Evolutionary conservation across 768 basidiomycete species (phyloP).

Genomic region (Tulasnella sp.): DNA sequence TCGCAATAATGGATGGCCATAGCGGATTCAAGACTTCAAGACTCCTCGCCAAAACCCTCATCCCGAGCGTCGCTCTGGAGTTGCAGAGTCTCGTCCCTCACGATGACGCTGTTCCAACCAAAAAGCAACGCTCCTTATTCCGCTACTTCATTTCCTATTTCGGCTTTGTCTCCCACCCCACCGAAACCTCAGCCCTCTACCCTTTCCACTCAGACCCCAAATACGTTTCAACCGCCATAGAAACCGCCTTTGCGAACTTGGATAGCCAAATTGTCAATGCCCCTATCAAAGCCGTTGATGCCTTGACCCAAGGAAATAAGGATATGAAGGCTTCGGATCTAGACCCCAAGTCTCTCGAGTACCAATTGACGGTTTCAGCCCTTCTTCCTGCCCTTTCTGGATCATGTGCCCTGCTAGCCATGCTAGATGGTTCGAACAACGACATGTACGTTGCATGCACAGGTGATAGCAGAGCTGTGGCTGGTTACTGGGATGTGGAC

Average conservation of each 20-base stretch:
- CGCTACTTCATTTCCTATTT: conserved; percentile 36
- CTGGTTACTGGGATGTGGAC: conserved; percentile 80
- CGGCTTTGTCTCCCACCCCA: conserved; percentile 13
- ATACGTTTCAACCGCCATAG: conserved; percentile 62
- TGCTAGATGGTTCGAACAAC: conserved; percentile 77
- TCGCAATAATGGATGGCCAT: conserved; percentile 90
- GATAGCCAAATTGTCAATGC: conserved; percentile 79
- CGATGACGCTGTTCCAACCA: conserved; percentile 30
- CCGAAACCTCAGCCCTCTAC: conserved; percentile 28
- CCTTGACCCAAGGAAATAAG: conserved; percentile 48
- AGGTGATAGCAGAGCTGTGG: conserved; percentile 93
- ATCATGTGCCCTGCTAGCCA: conserved; percentile 84
- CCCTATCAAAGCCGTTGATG: conserved; percentile 67
- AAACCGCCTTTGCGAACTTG: conserved; percentile 73
- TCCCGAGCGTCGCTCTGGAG: conserved; percentile 78
- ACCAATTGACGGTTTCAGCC: conserved; percentile 65
- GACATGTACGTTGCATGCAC: conserved; percentile 88
- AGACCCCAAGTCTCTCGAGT: conserved; percentile 44
- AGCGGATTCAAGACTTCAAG: conserved; percentile 78
- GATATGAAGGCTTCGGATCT: conserved; percentile 51
- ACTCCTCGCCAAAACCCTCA: conserved; percentile 75
- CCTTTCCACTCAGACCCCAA: conserved; percentile 49
- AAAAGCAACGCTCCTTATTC: conserved; percentile 26
- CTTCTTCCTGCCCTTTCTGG: conserved; percentile 85
- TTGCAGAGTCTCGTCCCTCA: conserved; percentile 54